A percentile compares a stretch with the other conserved stretches of the same genome.
Conservation (phyloP, 1,284 basidiomycete species). For the Malassezia brasiliensis region DNA sequence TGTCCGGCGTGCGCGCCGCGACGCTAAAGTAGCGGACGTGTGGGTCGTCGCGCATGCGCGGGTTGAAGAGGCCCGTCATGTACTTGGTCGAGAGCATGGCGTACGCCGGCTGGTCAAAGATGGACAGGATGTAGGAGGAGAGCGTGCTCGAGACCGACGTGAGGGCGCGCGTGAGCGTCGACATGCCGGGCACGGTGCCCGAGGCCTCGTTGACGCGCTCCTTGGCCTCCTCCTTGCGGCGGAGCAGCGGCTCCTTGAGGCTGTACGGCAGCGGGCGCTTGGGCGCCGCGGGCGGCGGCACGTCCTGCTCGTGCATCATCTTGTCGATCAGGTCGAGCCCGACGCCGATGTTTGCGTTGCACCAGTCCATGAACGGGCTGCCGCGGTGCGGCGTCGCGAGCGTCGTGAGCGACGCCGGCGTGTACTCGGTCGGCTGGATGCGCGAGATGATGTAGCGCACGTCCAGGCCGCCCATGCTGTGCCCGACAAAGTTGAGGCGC, state of each 20-base stretch:
- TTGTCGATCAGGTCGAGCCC: conserved; percentile 42
- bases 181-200: background rate
- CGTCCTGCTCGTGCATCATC: conserved; percentile 27
- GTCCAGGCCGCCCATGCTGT: conserved; percentile 66
- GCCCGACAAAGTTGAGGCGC: conserved; percentile 83
- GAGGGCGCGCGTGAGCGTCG: conserved; percentile 21
- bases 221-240: conserved; percentile 20
- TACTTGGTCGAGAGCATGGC: conserved; percentile 82
- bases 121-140: conserved; percentile 74
- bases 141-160: conserved; percentile 63
- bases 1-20: conserved; percentile 63
- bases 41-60: conserved; percentile 69
- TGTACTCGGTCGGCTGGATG: conserved; percentile 69
- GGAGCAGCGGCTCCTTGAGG: conserved; percentile 40
- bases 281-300: conserved; percentile 6
- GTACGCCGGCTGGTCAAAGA: conserved; percentile 94
- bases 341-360: conserved; percentile 51
- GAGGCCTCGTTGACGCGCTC: background rate
- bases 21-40: conserved; percentile 84
- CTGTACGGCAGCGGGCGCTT: conserved; percentile 19
- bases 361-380: conserved; percentile 99
- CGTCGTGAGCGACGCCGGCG: conserved; percentile 75
- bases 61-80: conserved; percentile 80
- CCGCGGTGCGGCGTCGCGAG: conserved; percentile 90
- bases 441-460: conserved; percentile 73